Evolutionary conservation across 352 stramenopile species (phyloP), one percentile per base, ranked within the genome.

Genomic region (Blastocystis sp.): DNA sequence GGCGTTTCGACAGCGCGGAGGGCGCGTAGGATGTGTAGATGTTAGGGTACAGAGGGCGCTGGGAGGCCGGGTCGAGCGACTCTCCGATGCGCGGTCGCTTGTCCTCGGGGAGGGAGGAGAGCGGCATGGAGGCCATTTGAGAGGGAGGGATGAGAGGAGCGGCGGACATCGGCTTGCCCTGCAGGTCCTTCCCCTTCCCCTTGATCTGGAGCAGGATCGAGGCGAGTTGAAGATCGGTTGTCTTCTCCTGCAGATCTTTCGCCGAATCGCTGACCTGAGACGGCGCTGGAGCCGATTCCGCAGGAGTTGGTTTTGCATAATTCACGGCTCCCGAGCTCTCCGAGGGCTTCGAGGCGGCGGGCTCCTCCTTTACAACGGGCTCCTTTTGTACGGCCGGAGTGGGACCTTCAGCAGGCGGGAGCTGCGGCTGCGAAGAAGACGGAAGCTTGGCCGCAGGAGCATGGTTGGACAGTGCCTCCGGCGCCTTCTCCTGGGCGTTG

Each of bases 171-270:
- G 54, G 3, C 11, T 62, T 48, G 24, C 54, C 14, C 28, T 52
- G 17, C 17, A 52, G 14, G 7, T 84, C 74, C 21, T 45, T 40
- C 7, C 34, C 42, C 66, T 84, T 57, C 28, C 54, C 74, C 48
- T 84, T 68, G 52, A 84, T 84, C 45, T 84, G 74, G 9, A 84
- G 74, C 65, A 84, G 74, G 52, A 84, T 84, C 52, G 40, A 69
- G 0, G 74, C 74, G 21, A 84, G 11, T n/a, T 70, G 60, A 24
- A 76, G 24, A 59, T 84, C 74, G 2, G 66, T 66, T 4, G 48
- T 57, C 14, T 57, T 57, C 6, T 57, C 48, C 48, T 7, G 48
- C 6, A 14, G 6, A 17, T 57, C 48, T 57, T 57, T 57, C 6
- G 48, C 6, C 14, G 48, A 7, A 7, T 17, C 48, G 6, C 14